A percentile compares a stretch with the other conserved stretches of the same genome.
Conservation (phyloP, 495 filamentous ascomycete species). For the Letharia columbiana region DNA sequence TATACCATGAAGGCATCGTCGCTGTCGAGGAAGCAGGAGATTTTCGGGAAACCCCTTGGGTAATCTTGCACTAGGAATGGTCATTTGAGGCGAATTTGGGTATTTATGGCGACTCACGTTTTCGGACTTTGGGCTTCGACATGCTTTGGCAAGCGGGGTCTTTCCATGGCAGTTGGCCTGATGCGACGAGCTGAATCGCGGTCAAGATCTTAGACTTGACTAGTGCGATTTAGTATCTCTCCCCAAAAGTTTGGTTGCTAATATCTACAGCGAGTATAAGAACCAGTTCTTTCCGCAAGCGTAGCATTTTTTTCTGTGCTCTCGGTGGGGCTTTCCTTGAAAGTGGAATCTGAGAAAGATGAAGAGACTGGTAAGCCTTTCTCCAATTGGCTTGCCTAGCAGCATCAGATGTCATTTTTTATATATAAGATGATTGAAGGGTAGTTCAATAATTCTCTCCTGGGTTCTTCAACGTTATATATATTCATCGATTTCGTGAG, state of each 20-base stretch:
- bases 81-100: background rate
- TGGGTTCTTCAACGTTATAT: background rate
- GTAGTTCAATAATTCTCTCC: background rate
- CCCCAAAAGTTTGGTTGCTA: background rate
- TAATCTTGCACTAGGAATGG: conserved; percentile 22
- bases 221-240: background rate
- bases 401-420: conserved; percentile 11
- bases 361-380: background rate
- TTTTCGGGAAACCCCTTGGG: conserved; percentile 23
- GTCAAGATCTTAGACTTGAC: background rate
- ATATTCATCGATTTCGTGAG: background rate
- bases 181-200: too few relatives aligned
- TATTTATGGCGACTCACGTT: conserved; percentile 6
- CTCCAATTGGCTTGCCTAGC: conserved; percentile 12
- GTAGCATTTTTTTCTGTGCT: background rate
- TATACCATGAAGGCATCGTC: conserved; percentile 28
- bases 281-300: background rate
- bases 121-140: conserved; percentile 10
- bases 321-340: background rate
- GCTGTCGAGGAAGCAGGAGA: conserved; percentile 26
- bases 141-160: background rate
- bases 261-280: background rate
- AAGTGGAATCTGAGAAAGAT: background rate
- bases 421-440: background rate
- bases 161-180: background rate